Evolutionary conservation across 192 early-diverging fungal genomes (phyloP), one percentile per base, ranked within the genome.

Genomic region (Physocladia obscura): DNA sequence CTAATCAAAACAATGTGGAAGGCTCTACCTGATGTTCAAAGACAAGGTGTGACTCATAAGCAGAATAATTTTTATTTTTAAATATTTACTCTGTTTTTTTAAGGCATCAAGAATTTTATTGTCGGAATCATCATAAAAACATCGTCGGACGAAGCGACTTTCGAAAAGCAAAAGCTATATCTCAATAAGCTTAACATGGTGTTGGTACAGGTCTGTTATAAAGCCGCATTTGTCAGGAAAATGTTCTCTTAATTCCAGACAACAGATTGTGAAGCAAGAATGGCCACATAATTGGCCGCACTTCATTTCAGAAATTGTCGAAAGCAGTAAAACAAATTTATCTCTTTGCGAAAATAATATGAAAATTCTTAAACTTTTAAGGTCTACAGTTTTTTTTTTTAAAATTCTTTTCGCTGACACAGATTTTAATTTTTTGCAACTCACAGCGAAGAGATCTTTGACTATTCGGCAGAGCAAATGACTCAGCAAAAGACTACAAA

Each of bases 231-330:
- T 6, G 36, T 11, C 3, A 11, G 6, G 52, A 11, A 27, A 54
- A 54, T 11, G 8, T 22, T 29, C 11, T 29, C 52, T 29, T 19
- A 17, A 35, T 62, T 62, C 21, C 24, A 40, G 26, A 40, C 49
- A 35, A 24, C 69, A 94, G 92, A 97, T 99, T 52, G 76, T 99
- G 68, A 99, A 99, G 81, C 95, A 99, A 78, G 97, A 99, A 77
- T 99, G 97, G 97, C 97, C 97, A 13, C 93, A 93, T 73, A 95
- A 96, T 74, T 99, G 97, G 97, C 97, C 97, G 2, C 82, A 84
- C 29, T 99, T 99, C 74, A 98, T 99, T 69, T 92, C 97, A 21
- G 96, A 98, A 79, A 95, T 99, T 71, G 93, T 99, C 31, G 81
- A 83, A n/a, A 94, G 96, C 15, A 94, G 94, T 79, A 91, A 92